These are phyloP conservation scores for Amphicarpaea edgeworthii DNA, from an alignment of 306 rosid species.

Conservation along the genomic window DNA sequence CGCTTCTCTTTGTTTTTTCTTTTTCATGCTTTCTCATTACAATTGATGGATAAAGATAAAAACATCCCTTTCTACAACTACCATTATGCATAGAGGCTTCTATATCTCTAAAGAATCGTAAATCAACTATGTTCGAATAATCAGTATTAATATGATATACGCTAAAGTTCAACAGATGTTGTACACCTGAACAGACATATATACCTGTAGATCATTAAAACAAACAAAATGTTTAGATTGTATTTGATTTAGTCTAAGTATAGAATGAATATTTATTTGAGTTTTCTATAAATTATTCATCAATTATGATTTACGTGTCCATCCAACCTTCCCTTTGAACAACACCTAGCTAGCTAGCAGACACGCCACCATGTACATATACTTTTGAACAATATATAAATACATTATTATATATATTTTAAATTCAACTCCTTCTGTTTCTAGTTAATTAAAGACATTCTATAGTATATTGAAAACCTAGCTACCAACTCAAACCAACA, in stretches of 20 bases:
- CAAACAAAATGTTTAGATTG: background rate
- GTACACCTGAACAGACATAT: background rate
- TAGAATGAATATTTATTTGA: background rate
- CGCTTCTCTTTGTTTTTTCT: background rate
- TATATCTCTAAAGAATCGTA: background rate
- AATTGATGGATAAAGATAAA: slow-evolving; percentile 12
- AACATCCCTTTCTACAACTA: slow-evolving; percentile 39
- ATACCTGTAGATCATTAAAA: background rate
- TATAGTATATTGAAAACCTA: slow-evolving; percentile 6
- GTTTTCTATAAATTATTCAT: too few species aligned
- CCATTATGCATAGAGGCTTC: slow-evolving; percentile 18
- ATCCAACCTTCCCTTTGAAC: background rate
- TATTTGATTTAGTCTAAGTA: too few species aligned
- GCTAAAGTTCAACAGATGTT: background rate
- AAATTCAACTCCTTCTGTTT: slow-evolving; percentile 19
- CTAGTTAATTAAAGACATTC: background rate
- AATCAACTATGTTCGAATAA: background rate
- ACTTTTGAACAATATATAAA: background rate
- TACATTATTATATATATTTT: background rate
- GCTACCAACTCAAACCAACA: slow-evolving; percentile 49
- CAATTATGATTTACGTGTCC: too few species aligned
- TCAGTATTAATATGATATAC: background rate
- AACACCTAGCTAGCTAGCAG: slow-evolving; percentile 9
- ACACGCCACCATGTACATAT: slow-evolving; percentile 10
- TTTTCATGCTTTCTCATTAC: slow-evolving; percentile 29